These are phyloP conservation scores for Colletotrichum sp. DNA, from an alignment of 2,329 filamentous ascomycete species.

Conservation along the genomic window DNA sequence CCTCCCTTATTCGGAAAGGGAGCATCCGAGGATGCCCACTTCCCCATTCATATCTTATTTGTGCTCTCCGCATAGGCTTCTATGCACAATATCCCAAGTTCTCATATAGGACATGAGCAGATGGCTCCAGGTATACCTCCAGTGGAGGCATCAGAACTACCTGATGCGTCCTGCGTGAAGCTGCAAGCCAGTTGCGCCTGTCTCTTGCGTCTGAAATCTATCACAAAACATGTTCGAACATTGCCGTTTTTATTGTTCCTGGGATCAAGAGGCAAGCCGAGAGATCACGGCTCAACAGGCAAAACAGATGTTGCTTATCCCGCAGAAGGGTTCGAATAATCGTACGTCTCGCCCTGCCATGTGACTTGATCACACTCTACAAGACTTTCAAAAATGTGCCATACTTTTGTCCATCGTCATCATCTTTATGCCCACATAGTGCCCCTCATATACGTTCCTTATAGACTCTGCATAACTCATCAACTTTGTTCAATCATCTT, in stretches of 20 bases:
- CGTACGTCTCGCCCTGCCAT: background rate
- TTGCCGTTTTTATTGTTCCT: too few species aligned
- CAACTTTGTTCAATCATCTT: background rate
- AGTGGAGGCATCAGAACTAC: background rate
- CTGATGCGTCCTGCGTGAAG: fast-evolving
- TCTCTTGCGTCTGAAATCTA: too few species aligned
- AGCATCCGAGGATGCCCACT: background rate
- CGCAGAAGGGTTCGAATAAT: background rate
- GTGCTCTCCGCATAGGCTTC: too few species aligned
- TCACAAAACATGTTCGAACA: too few species aligned
- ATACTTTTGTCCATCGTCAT: background rate
- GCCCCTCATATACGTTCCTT: background rate
- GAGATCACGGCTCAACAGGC: fast-evolving
- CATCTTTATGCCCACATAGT: background rate
- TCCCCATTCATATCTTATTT: fast-evolving
- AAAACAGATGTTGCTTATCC: background rate
- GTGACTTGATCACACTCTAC: background rate
- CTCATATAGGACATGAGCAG: background rate
- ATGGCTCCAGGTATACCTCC: background rate
- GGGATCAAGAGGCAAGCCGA: background rate
- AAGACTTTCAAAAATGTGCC: background rate
- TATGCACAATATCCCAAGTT: background rate
- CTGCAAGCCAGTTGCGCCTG: background rate
- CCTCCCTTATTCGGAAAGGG: background rate
- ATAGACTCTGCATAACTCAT: background rate